These are phyloP conservation scores for Colletotrichum orchidophilum DNA, from an alignment of 2,329 filamentous ascomycete species.

Conservation along the genomic window DNA sequence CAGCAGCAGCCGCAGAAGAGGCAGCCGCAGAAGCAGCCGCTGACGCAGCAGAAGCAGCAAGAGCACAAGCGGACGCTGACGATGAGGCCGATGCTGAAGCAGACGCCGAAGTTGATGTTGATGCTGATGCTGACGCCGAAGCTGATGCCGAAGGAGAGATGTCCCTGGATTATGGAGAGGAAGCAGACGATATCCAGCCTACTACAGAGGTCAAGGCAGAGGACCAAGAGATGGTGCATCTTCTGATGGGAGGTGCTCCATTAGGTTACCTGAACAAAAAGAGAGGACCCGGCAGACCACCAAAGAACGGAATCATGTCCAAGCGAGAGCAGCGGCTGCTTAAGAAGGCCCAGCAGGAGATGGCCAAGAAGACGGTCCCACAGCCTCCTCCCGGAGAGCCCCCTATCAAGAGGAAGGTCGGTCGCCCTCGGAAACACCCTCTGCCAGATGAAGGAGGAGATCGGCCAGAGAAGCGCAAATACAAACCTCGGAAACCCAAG, in stretches of 20 bases:
- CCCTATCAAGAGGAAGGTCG: conserved; percentile 71
- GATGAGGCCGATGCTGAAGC: conserved; percentile 40
- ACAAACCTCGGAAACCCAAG: conserved; percentile 69
- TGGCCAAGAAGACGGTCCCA: conserved; percentile 61
- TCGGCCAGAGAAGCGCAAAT: conserved; percentile 71
- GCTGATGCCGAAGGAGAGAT: conserved; percentile 40
- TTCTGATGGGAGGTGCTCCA: conserved; percentile 44
- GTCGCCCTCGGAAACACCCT: conserved; percentile 71
- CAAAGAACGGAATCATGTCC: conserved; percentile 85
- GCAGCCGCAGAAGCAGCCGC: conserved; percentile 28
- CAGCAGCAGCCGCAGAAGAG: conserved; percentile 38
- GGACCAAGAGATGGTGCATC: conserved; percentile 44
- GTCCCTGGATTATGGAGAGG: conserved; percentile 37
- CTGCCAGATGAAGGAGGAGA: conserved; percentile 64
- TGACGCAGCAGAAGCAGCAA: conserved; percentile 34
- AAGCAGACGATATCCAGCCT: conserved; percentile 19
- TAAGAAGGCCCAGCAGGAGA: conserved; percentile 66
- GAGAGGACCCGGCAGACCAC: conserved; percentile 81
- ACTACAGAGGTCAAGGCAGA: conserved; percentile 40
- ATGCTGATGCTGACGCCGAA: conserved; percentile 40
- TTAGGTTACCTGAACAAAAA: conserved; percentile 56
- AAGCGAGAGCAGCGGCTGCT: conserved; percentile 76
- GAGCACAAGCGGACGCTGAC: conserved; percentile 36
- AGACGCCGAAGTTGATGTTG: conserved; percentile 41
- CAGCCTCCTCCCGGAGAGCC: conserved; percentile 58